Percentiles rank a stretch among this genome's conserved stretches.
Evolutionary conservation across 768 basidiomycete genomes (phyloP).

Genomic region (Phallus indusiatus): DNA sequence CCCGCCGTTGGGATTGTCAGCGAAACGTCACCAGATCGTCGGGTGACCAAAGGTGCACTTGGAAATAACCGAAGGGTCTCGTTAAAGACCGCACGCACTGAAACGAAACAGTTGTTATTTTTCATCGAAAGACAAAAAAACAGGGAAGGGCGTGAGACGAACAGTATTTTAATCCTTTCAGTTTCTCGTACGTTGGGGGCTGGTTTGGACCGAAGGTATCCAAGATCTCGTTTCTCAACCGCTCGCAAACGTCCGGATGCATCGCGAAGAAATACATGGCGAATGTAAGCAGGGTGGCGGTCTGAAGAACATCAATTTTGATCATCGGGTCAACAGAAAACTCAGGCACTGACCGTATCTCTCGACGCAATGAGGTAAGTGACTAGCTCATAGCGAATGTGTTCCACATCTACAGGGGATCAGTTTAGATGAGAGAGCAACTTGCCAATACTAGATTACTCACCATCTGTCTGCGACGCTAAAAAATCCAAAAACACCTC

Average conservation of each 20-base stretch:
- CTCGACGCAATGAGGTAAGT: conserved; percentile 70
- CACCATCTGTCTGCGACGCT: conserved; percentile 55
- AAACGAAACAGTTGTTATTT: conserved; percentile 12
- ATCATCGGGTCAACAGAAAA: not conserved
- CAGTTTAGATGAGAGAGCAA: not conserved
- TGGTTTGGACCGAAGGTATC: conserved; percentile 39
- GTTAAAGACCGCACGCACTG: conserved; percentile 70
- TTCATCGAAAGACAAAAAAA: conserved; percentile 1
- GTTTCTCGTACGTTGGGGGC: conserved; percentile 44
- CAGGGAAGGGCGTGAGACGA: conserved; percentile 15
- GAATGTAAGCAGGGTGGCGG: conserved; percentile 59
- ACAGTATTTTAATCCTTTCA: conserved; percentile 62
- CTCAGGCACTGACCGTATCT: conserved; percentile 51
- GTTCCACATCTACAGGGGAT: conserved; percentile 38
- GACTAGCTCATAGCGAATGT: conserved; percentile 70
- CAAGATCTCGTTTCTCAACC: conserved; percentile 53
- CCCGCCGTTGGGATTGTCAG: conserved; percentile 20
- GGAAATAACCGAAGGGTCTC: conserved; percentile 74
- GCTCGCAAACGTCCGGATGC: conserved; percentile 44
- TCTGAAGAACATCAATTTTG: conserved; percentile 29
- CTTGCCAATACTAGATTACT: conserved; percentile 11
- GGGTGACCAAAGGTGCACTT: conserved; percentile 65
- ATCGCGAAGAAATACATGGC: conserved; percentile 61
- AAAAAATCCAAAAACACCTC: conserved; percentile 62
- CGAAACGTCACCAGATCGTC: conserved; percentile 29